Evolutionary conservation across 2,329 filamentous ascomycete genomes (phyloP).

Genomic region (Monilinia fructicola): DNA sequence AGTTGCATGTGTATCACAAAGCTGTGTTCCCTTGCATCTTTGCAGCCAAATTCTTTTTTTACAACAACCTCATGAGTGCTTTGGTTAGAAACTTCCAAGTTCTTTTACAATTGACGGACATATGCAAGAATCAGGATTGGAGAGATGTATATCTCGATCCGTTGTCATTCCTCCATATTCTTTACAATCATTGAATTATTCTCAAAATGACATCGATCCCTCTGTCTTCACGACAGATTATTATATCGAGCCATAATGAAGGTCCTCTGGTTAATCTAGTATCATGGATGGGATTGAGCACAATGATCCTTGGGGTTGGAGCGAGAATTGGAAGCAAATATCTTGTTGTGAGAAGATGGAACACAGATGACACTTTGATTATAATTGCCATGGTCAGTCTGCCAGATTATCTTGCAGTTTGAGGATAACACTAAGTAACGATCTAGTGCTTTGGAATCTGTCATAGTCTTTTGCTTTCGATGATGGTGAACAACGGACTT

Average conservation of each 20-base stretch:
- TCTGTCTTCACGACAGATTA: constrained; percentile 30
- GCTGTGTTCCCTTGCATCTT: constrained; percentile 18
- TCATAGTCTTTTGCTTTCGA: constrained; percentile 24
- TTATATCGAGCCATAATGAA: constrained; percentile 44
- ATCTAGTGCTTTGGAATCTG: constrained; percentile 18
- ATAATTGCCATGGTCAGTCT: constrained; percentile 26
- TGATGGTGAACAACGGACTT: constrained; percentile 30
- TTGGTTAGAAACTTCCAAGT: constrained; percentile 1
- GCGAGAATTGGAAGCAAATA: constrained; percentile 40
- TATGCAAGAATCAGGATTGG: constrained; percentile 1
- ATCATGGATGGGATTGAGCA: constrained; percentile 42
- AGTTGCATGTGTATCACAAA: constrained; percentile 3
- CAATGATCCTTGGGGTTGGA: constrained; percentile 42
- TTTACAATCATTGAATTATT: constrained; percentile 9
- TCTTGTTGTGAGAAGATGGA: constrained; percentile 26
- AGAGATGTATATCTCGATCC: constrained; percentile 18
- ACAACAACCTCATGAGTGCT: background rate
- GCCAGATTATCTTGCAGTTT: constrained; percentile 19
- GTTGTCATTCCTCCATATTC: constrained; percentile 9
- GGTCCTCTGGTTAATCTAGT: constrained; percentile 44
- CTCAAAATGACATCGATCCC: constrained; percentile 9
- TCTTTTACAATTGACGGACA: constrained; percentile 2
- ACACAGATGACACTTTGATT: constrained; percentile 29
- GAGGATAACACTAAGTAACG: constrained; percentile 15
- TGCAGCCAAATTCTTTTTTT: constrained; percentile 4